Percentiles rank a stretch among this genome's conserved stretches.
These are phyloP conservation scores for Heliosperma pusillum DNA, from an alignment of 148 eudicot species.

Conservation along the genomic window DNA sequence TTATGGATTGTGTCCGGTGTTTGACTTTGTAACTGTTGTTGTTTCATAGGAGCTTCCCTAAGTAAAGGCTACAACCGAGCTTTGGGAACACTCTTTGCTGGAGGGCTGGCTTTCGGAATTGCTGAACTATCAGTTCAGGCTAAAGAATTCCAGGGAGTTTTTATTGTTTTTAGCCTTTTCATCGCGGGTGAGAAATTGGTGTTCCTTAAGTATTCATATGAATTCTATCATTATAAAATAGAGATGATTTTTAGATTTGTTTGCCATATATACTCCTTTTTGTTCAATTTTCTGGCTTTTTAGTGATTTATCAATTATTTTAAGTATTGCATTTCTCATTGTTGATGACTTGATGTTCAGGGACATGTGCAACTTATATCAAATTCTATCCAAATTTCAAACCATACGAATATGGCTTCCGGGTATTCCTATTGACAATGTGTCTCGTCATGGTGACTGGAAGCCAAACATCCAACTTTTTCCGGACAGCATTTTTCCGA, in stretches of 20 bases:
- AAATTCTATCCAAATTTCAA: slow-evolving; percentile 47
- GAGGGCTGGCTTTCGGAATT: slow-evolving; percentile 49
- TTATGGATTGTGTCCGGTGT: slow-evolving; percentile 3
- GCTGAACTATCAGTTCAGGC: slow-evolving; percentile 38
- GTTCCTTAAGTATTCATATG: not conserved
- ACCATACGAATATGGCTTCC: slow-evolving; percentile 51
- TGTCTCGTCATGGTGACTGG: slow-evolving; percentile 49
- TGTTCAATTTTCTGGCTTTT: not conserved
- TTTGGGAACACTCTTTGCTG: slow-evolving; percentile 51
- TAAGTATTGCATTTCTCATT: not conserved
- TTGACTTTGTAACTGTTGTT: slow-evolving; percentile 1
- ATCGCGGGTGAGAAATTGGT: slow-evolving; percentile 34
- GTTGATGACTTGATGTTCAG: slow-evolving; percentile 31
- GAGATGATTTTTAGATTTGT: not conserved
- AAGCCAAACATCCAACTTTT: slow-evolving; percentile 29
- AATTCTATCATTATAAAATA: not conserved
- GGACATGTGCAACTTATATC: slow-evolving; percentile 35
- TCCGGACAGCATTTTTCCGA: slow-evolving; percentile 35
- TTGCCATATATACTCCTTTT: not conserved
- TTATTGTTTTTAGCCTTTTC: slow-evolving; percentile 38
- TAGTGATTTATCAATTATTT: not conserved
- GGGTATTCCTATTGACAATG: slow-evolving; percentile 50
- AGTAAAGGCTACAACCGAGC: slow-evolving; percentile 57
- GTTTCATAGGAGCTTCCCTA: slow-evolving; percentile 43
- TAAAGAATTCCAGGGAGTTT: slow-evolving; percentile 29